Evolutionary conservation across 208 protist species (phyloP).

Genomic region (Polymyxa betae): DNA sequence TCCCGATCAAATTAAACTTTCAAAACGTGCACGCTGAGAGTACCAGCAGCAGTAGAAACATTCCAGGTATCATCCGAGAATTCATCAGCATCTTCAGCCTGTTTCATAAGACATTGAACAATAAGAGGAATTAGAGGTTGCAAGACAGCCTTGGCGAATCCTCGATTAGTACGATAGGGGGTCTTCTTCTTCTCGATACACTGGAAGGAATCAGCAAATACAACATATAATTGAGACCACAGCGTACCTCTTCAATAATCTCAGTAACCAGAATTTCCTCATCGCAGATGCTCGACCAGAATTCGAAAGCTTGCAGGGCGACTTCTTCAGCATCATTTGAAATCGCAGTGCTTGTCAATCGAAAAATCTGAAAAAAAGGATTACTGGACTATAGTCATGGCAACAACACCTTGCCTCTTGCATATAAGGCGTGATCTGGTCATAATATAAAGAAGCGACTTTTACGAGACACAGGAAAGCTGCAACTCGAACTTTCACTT

Average conservation of each 20-base stretch:
- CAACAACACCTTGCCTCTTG: neutral
- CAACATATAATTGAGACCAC: neutral
- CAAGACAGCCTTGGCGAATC: constrained; percentile 83
- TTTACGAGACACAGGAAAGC: constrained; percentile 85
- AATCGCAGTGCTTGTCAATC: constrained; percentile 85
- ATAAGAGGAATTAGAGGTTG: constrained; percentile 83
- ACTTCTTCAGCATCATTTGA: constrained; percentile 82
- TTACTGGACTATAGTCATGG: neutral
- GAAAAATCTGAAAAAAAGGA: constrained; percentile 62
- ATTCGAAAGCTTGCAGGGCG: constrained; percentile 90
- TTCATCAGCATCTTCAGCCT: constrained; percentile 83
- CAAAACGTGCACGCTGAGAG: constrained; percentile 85
- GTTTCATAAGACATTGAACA: constrained; percentile 78
- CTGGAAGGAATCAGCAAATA: neutral
- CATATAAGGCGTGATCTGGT: constrained; percentile 28
- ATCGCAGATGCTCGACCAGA: constrained; percentile 95
- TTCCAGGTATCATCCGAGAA: constrained; percentile 86
- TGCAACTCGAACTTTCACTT: constrained; percentile 71
- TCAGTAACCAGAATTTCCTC: constrained; percentile 75
- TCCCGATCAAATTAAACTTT: constrained; percentile 60
- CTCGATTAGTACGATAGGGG: constrained; percentile 59
- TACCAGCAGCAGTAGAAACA: constrained; percentile 85
- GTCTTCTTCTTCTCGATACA: constrained; percentile 40
- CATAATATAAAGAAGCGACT: constrained; percentile 35
- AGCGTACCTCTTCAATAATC: constrained; percentile 55